Evolutionary conservation across 2,329 filamentous ascomycete genomes (phyloP), one percentile per base, ranked within the genome.

Genomic region (Dendryphion nanum): DNA sequence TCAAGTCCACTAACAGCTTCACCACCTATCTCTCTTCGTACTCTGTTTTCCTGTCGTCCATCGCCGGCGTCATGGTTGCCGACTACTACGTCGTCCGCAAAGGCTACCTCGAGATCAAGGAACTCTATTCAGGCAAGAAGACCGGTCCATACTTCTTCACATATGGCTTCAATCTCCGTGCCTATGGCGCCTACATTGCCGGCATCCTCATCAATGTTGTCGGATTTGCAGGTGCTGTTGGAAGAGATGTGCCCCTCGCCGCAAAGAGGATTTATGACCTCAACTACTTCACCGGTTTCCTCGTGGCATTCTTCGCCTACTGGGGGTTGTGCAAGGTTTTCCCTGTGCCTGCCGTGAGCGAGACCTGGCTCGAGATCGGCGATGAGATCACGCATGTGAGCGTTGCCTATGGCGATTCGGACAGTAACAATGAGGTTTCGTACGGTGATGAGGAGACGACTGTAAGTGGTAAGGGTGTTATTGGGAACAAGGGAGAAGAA

Each of bases 141-240:
- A 71, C 68, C 0, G 79, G 80, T 0, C 84, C 81, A 0, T 96
- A 96, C 67, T 91, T 77, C 64, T 93, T 76, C 68, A 79, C 70
- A 0, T 78, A 68, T 33, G 90, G 90, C 15, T 69, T 94, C 61
- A 81, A 91, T 61, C 93, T 86, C 85, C 82, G 88, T 29, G 90
- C 81, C 2, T 96, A 95, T 53, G 77, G 73, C 1, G 86, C 90
- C 0, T 95, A 95, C 62, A 77, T 95, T 42, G 72, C 79, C 1
- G 89, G 89, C 10, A 94, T 95, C 45, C 61, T 93, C 4, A 84
- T 95, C 72, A 95, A 95, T 53, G 86, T 96, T 4, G 88, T 95
- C 4, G 90, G 90, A 1, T 96, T 96, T 50, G 89, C 82, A 1
- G 89, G 88, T 3, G 89, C 86, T 0, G 78, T 95, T 18, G 88